A percentile compares a stretch with the other conserved stretches of the same genome.
Evolutionary conservation across 176 grass and related monocot genomes (phyloP).

Genomic region (Olyra latifolia): DNA sequence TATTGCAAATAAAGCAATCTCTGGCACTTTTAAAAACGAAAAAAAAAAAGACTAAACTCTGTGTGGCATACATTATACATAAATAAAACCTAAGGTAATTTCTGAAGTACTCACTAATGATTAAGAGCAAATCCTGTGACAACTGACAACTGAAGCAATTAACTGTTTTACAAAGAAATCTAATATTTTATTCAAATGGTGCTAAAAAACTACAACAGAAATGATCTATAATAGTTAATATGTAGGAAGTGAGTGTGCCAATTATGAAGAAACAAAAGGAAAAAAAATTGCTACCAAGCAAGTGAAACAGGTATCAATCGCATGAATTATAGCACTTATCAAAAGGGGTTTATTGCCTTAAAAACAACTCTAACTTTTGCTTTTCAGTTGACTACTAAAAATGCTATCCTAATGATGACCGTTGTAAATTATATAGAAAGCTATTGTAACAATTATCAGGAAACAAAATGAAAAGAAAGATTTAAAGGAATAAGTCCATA

Average conservation of each 20-base stretch:
- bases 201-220: not conserved
- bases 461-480: not conserved
- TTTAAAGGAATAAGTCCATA: too few relatives aligned
- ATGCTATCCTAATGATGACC: not conserved
- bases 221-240: not conserved
- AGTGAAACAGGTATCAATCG: not conserved
- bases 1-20: too few relatives aligned
- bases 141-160: too few relatives aligned
- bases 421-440: not conserved
- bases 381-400: not conserved
- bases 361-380: not conserved
- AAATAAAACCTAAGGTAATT: too few relatives aligned
- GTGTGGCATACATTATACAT: too few relatives aligned
- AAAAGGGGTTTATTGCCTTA: not conserved
- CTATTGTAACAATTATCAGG: not conserved
- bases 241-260: not conserved
- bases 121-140: too few relatives aligned
- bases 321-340: not conserved
- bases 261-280: not conserved
- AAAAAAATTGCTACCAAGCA: not conserved
- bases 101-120: too few relatives aligned
- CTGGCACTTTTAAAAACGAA: too few relatives aligned
- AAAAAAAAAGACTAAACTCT: too few relatives aligned
- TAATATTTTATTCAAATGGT: not conserved
- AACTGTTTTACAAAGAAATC: not conserved